Conservation (phyloP, 371 early-diverging fungal genomes). For the Zopfochytrium polystomum region DNA sequence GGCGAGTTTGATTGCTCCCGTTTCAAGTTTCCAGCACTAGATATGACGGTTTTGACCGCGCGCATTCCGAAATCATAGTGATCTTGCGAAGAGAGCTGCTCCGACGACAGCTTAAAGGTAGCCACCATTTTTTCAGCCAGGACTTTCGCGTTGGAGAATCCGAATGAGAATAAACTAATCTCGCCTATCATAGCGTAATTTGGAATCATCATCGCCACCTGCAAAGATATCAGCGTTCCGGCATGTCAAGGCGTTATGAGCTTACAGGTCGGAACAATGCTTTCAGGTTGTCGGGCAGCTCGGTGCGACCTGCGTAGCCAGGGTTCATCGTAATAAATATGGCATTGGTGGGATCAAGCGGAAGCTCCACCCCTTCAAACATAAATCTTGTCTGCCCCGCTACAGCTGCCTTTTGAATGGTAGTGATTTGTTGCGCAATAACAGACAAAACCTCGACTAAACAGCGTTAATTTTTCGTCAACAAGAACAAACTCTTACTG, state of each 20-base stretch:
- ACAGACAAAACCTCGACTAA: conserved; percentile 48
- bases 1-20: conserved; percentile 49
- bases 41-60: conserved; percentile 62
- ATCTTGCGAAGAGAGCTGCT: conserved; percentile 61
- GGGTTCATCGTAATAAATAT: conserved; percentile 69
- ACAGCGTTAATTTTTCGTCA: conserved; percentile 1
- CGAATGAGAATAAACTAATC: conserved; percentile 58
- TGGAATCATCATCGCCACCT: conserved; percentile 63
- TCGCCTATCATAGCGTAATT: conserved; percentile 64
- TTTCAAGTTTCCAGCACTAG: conserved; percentile 59
- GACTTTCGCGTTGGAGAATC: conserved; percentile 55
- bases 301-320: conserved; percentile 64
- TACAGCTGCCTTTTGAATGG: conserved; percentile 56
- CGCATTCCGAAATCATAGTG: conserved; percentile 67
- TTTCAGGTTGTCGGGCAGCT: conserved; percentile 61
- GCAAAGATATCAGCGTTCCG: conserved; percentile 16
- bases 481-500: conserved; percentile 34
- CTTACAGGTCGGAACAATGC: conserved; percentile 58
- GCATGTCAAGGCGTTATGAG: background rate
- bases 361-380: conserved; percentile 59
- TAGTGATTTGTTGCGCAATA: conserved; percentile 59
- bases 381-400: conserved; percentile 49
- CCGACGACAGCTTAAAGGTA: conserved; percentile 58
- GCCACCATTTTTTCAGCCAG: conserved; percentile 62
- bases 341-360: conserved; percentile 54